These are phyloP conservation scores for Maudiozyma serrabonitensis DNA, from an alignment of 805 yeast genomes.

Conservation along the genomic window DNA sequence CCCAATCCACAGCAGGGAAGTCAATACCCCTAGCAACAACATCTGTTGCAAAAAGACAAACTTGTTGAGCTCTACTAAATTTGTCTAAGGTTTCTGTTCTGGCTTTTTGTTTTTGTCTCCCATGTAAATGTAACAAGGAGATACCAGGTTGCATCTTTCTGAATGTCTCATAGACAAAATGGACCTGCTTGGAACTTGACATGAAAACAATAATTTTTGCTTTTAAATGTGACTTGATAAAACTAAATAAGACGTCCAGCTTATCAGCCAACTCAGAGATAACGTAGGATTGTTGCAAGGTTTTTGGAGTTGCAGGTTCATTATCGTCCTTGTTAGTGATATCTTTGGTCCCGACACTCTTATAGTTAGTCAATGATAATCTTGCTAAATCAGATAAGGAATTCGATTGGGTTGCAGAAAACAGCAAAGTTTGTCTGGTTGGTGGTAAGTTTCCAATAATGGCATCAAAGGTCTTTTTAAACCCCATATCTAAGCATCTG, in stretches of 20 bases:
- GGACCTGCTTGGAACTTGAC: slow-evolving; percentile 85
- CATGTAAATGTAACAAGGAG: slow-evolving; percentile 74
- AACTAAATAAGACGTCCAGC: slow-evolving; percentile 76
- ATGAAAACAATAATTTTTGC: slow-evolving; percentile 72
- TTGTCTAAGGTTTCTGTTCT: slow-evolving; percentile 73
- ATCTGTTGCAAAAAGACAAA: slow-evolving; percentile 82
- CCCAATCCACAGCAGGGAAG: slow-evolving; percentile 92
- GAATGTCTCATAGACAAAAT: slow-evolving; percentile 79
- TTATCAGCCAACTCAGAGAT: slow-evolving; percentile 68
- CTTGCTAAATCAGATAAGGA: slow-evolving; percentile 76
- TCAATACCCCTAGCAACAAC: slow-evolving; percentile 88
- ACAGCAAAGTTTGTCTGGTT: slow-evolving; percentile 71
- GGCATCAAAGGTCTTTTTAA: slow-evolving; percentile 71
- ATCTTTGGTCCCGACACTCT: slow-evolving; percentile 34
- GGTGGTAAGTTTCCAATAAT: slow-evolving; percentile 71
- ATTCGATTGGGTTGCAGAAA: slow-evolving; percentile 85
- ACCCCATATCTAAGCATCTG: slow-evolving; percentile 88
- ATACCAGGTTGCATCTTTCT: slow-evolving; percentile 88
- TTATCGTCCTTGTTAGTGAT: slow-evolving; percentile 58
- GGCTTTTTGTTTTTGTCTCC: slow-evolving; percentile 84
- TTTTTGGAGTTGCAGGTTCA: slow-evolving; percentile 62
- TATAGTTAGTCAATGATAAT: slow-evolving; percentile 38
- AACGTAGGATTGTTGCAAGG: slow-evolving; percentile 76
- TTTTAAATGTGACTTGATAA: slow-evolving; percentile 73
- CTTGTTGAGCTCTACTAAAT: slow-evolving; percentile 68